Base-by-base conservation (phyloP, 768 basidiomycete species). In the Arthromyces matolae region DNA sequence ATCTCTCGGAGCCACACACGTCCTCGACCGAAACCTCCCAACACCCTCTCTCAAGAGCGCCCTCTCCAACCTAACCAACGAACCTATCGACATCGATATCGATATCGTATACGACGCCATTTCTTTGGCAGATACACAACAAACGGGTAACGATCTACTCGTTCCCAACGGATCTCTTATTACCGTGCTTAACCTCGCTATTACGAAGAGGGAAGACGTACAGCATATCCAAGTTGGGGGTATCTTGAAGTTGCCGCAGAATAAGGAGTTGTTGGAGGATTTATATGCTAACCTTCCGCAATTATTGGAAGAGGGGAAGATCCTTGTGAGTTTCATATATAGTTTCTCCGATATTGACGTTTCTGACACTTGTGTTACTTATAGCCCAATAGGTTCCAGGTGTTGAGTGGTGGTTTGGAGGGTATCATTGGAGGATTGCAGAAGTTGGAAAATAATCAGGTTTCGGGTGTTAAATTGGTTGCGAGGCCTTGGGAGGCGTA, bases 381-480 rank as follows among this genome's bases (percentile, higher is more conserved):
- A 9, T 22, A 79, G 78, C 72, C 75, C 1, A 76, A 72, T 57
- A 61, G 60, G 18, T 64, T 71, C 8, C 71, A 77, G 45, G 55
- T 71, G 13, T 45, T 79, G 10, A 59, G 67, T 0, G 64, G 64
- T 10, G 78, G 78, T 7, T 59, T 79, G 19, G 62, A 58, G 24
- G 76, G 70, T 8, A 69, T 79, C 45, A 54, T 60, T 27, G 60
- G 59, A 10, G 79, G 71, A 8, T 55, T 81, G 39, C 62, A 67
- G 56, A 63, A 69, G 36, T 55, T 80, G 56, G 60, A 69, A 49
- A 60, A 63, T 3, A 66, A 68, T 25, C 58, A 69, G 51, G 68
- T 78, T 14, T 75, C 73, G 37, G 73, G 72, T 3, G 57, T 67
- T 20, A 78, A 78, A 56, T 55, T 79, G 29, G 64, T 78, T 42